Evolutionary conservation across 2,329 filamentous ascomycete genomes (phyloP).

Genomic region (Rutstroemia sp.): DNA sequence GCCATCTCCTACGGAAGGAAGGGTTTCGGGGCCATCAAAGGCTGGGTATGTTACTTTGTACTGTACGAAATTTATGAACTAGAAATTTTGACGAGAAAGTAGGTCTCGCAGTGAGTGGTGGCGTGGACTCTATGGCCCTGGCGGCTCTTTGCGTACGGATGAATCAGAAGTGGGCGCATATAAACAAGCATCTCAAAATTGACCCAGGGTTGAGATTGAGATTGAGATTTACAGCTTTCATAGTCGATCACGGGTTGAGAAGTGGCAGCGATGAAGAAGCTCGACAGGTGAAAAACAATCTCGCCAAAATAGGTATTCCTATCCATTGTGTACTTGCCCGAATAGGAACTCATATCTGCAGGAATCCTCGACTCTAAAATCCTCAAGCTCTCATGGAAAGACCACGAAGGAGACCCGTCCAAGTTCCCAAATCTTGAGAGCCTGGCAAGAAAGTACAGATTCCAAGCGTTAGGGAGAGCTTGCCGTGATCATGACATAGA

Average conservation of each 20-base stretch:
- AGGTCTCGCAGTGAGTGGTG: constrained; percentile 83
- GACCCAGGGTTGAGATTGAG: constrained; percentile 13
- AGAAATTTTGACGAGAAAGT: neutral
- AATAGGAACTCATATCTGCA: constrained; percentile 5
- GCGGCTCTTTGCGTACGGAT: constrained; percentile 60
- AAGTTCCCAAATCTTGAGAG: constrained; percentile 65
- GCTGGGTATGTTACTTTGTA: neutral
- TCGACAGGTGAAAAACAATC: constrained; percentile 34
- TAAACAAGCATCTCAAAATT: neutral
- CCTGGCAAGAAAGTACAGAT: constrained; percentile 65
- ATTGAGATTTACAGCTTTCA: constrained; percentile 36
- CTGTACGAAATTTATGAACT: neutral
- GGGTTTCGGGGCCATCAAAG: neutral
- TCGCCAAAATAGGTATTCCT: constrained; percentile 20
- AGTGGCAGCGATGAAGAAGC: constrained; percentile 47
- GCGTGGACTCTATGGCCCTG: constrained; percentile 96
- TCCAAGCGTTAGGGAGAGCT: constrained; percentile 57
- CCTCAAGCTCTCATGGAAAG: constrained; percentile 44
- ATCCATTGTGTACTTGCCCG: neutral
- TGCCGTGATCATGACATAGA: constrained; percentile 46
- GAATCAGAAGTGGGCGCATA: constrained; percentile 13
- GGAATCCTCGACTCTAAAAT: constrained; percentile 23
- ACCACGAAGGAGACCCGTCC: constrained; percentile 30
- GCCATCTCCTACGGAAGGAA: neutral
- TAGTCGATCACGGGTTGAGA: constrained; percentile 53